Percentiles rank a stretch among this genome's conserved stretches.
Conservation (phyloP, 805 yeast species). For the Ogataea naganishii region DNA sequence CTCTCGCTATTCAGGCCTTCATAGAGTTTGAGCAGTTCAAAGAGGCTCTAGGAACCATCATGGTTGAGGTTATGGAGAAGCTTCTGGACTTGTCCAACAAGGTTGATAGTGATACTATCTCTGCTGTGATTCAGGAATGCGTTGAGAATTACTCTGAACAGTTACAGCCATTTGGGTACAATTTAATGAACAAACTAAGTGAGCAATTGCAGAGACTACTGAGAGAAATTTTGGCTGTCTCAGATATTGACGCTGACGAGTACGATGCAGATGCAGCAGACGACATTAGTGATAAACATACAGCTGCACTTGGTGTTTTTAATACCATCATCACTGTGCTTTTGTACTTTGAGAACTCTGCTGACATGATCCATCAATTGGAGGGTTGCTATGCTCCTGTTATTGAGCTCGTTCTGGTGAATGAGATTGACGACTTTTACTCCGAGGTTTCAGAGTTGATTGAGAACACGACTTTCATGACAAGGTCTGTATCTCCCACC, state of each 20-base stretch:
- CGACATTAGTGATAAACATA: slow-evolving; percentile 56
- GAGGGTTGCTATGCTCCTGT: slow-evolving; percentile 74
- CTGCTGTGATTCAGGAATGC: slow-evolving; percentile 91
- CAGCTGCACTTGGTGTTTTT: slow-evolving; percentile 80
- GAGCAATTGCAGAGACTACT: slow-evolving; percentile 72
- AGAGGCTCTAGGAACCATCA: slow-evolving; percentile 56
- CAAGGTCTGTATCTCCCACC: slow-evolving; percentile 51
- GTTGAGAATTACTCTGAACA: slow-evolving; percentile 85
- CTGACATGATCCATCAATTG: slow-evolving; percentile 54
- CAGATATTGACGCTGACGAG: slow-evolving; percentile 45
- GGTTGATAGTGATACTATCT: slow-evolving; percentile 78
- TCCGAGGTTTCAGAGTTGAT: slow-evolving; percentile 77
- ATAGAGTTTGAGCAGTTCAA: slow-evolving; percentile 57
- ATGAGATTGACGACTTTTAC: slow-evolving; percentile 69
- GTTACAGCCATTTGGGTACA: slow-evolving; percentile 84
- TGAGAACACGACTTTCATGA: slow-evolving; percentile 61
- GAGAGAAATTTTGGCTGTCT: slow-evolving; percentile 58
- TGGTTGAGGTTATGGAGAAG: slow-evolving; percentile 76
- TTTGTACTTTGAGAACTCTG: slow-evolving; percentile 76
- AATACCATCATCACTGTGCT: slow-evolving; percentile 86
- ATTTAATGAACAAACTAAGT: slow-evolving; percentile 48
- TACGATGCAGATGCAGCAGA: slow-evolving; percentile 31
- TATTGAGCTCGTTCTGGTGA: slow-evolving; percentile 54
- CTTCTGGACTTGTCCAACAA: slow-evolving; percentile 66
- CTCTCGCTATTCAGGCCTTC: slow-evolving; percentile 78